These are phyloP conservation scores for Cornus suecica DNA, from an alignment of 148 eudicot genomes.

Conservation along the genomic window DNA sequence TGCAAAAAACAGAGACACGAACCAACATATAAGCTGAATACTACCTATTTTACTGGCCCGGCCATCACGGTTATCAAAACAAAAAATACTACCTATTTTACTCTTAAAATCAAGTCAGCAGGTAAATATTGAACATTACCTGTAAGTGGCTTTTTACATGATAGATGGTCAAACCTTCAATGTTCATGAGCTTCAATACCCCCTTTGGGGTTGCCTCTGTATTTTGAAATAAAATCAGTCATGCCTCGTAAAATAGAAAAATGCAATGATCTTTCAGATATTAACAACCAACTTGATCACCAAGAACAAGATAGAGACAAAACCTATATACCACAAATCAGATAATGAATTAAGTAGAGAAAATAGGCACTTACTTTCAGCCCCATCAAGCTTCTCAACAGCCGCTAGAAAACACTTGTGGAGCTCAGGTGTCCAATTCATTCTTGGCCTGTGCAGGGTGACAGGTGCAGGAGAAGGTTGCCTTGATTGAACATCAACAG, in stretches of 20 bases:
- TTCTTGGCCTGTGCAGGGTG: constrained; percentile 33
- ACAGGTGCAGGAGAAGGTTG: neutral
- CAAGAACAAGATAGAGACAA: neutral
- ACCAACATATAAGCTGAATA: constrained; percentile 1
- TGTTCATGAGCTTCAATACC: constrained; percentile 46
- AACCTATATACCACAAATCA: neutral
- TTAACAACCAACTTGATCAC: neutral
- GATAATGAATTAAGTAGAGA: neutral
- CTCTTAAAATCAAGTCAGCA: neutral
- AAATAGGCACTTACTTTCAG: constrained; percentile 38
- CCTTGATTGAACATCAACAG: neutral
- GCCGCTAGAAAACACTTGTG: constrained; percentile 47
- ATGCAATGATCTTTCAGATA: neutral
- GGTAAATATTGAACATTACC: constrained; percentile 15
- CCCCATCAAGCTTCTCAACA: constrained; percentile 44
- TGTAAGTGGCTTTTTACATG: constrained; percentile 58
- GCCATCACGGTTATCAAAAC: no score
- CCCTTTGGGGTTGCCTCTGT: constrained; percentile 56
- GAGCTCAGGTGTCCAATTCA: constrained; percentile 61
- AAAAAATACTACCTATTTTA: neutral
- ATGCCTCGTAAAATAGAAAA: constrained; percentile 3
- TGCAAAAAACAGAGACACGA: constrained; percentile 17
- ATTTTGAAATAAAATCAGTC: constrained; percentile 13
- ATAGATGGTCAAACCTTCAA: constrained; percentile 51
- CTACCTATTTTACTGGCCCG: neutral